These are phyloP conservation scores for Wickerhamomyces xylosicus DNA, from an alignment of 805 yeast genomes.

Conservation along the genomic window DNA sequence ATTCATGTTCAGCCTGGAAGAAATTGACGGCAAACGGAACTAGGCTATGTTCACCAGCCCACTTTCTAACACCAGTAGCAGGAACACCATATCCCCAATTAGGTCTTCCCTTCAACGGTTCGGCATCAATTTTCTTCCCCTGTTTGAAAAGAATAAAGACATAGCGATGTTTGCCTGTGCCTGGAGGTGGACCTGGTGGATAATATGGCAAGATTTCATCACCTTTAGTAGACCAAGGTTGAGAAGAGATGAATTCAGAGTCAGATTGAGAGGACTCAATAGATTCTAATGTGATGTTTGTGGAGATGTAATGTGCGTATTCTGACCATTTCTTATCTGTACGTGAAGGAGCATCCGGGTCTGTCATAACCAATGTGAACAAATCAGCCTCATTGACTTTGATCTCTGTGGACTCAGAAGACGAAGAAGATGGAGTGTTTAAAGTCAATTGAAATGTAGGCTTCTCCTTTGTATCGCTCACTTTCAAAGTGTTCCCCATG, in stretches of 20 bases:
- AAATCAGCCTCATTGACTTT: constrained; percentile 29
- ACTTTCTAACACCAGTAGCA: constrained; percentile 66
- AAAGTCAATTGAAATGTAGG: constrained; percentile 63
- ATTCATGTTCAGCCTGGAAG: constrained; percentile 60
- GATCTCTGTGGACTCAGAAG: constrained; percentile 13
- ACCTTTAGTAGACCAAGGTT: constrained; percentile 21
- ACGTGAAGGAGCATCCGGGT: constrained; percentile 89
- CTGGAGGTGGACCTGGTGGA: constrained; percentile 89
- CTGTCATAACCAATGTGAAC: constrained; percentile 74
- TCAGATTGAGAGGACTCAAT: constrained; percentile 23
- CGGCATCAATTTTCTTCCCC: constrained; percentile 21
- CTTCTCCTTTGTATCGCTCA: constrained; percentile 51
- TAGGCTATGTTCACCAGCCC: constrained; percentile 54
- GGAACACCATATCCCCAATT: constrained; percentile 86
- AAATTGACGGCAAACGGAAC: constrained; percentile 69
- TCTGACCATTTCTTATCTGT: constrained; percentile 84
- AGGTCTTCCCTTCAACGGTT: constrained; percentile 44
- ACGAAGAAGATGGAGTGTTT: constrained; percentile 6
- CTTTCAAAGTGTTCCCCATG: constrained; percentile 64
- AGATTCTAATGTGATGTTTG: constrained; percentile 39
- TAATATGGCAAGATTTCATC: constrained; percentile 42
- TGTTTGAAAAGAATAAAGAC: constrained; percentile 70
- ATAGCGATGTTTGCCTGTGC: constrained; percentile 82
- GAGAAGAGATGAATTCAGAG: constrained; percentile 24
- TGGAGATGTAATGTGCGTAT: constrained; percentile 63